Evolutionary conservation across 352 stramenopile species (phyloP).

Genomic region (Pythium dissotocum): DNA sequence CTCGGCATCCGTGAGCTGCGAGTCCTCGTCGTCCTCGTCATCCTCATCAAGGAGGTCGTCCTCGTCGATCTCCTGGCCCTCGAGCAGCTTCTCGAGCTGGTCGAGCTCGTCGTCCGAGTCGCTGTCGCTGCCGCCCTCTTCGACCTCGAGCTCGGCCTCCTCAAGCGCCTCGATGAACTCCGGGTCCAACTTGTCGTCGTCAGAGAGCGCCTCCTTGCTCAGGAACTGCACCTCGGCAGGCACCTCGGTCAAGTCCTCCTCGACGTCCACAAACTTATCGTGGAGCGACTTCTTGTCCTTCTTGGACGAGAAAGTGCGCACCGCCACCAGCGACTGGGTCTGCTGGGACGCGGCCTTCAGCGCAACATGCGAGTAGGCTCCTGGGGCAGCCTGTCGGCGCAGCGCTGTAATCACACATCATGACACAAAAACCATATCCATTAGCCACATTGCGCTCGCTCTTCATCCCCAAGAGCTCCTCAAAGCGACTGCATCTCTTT

Average conservation of each 20-base stretch:
- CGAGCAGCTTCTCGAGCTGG: constrained; percentile 26
- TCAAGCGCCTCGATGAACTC: constrained; percentile 34
- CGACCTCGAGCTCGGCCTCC: constrained; percentile 19
- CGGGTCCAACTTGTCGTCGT: constrained; percentile 34
- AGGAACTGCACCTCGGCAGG: constrained; percentile 67
- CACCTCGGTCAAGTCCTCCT: constrained; percentile 45
- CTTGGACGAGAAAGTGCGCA: constrained; percentile 45
- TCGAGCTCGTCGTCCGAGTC: constrained; percentile 31
- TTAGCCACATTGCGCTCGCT: background rate
- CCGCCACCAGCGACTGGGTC: constrained; percentile 15
- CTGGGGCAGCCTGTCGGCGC: constrained; percentile 21
- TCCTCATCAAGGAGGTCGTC: constrained; percentile 29
- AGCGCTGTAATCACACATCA: constrained; percentile 18
- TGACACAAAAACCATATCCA: constrained; percentile 12
- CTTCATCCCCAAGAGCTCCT: background rate
- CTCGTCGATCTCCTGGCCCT: constrained; percentile 12
- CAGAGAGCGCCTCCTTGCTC: constrained; percentile 39
- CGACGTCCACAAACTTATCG: constrained; percentile 56
- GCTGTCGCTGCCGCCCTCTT: constrained; percentile 17
- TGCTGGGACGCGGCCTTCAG: constrained; percentile 20
- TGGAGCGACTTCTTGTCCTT: constrained; percentile 64
- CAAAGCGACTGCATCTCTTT: background rate
- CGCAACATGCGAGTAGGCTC: constrained; percentile 13
- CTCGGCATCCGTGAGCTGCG: constrained; percentile 46
- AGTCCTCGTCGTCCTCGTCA: constrained; percentile 49